A percentile compares a stretch with the other conserved stretches of the same genome.
These are phyloP conservation scores for Dendrocalamus sinicus DNA, from an alignment of 176 grass and related monocot genomes.

Conservation along the genomic window DNA sequence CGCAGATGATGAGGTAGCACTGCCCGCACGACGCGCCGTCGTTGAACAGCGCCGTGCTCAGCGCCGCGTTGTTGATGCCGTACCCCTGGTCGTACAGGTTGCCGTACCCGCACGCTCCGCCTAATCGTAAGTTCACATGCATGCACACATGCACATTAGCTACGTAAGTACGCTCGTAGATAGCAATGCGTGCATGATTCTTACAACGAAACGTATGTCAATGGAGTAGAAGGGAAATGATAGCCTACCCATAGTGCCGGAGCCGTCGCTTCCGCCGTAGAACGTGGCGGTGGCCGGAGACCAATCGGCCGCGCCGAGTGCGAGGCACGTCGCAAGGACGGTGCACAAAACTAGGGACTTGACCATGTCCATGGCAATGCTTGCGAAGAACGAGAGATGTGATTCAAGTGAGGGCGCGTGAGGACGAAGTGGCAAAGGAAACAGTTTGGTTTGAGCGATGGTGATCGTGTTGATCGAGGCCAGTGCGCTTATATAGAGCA, in stretches of 20 bases:
- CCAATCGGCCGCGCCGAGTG: neutral
- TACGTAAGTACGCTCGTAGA: neutral
- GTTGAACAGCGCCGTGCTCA: conserved; percentile 58
- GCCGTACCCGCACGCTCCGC: conserved; percentile 55
- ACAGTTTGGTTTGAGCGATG: neutral
- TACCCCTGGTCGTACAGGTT: conserved; percentile 71
- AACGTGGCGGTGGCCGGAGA: conserved; percentile 48
- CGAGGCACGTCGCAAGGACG: neutral
- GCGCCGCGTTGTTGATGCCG: conserved; percentile 50
- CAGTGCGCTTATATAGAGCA: neutral
- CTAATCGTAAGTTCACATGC: conserved; percentile 1
- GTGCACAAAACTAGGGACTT: neutral
- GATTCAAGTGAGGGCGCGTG: neutral
- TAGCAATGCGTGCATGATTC: neutral
- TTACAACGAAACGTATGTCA: neutral
- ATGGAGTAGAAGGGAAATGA: neutral
- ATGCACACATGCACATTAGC: neutral
- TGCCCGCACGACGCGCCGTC: conserved; percentile 66
- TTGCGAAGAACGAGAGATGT: neutral
- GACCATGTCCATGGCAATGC: neutral
- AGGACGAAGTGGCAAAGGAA: neutral
- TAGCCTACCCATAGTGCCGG: conserved; percentile 66
- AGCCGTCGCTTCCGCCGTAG: conserved; percentile 58
- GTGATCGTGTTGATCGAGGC: neutral
- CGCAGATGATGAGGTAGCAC: conserved; percentile 52